Base-by-base conservation (phyloP, 768 basidiomycete species). In the Boletus tomentosulus region DNA sequence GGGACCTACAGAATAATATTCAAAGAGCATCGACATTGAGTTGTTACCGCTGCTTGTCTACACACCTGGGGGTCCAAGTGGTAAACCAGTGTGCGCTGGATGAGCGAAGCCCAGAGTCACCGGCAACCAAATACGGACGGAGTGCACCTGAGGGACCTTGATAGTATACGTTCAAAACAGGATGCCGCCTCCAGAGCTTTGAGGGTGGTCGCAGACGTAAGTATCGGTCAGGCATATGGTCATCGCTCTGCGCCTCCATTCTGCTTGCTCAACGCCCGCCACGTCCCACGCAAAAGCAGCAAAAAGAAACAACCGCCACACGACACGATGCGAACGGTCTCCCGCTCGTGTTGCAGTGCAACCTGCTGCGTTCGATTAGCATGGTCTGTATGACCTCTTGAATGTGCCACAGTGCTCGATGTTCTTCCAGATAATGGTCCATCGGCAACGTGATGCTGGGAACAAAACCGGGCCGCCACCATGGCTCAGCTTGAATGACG, bases 351-450 rank as follows among this genome's bases (percentile, higher is more conserved):
- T 31, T 45, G 33, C 54, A 51, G 46, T 51, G 22, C 25, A 27
- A 27, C 38, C 44, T 24, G 8, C 41, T 30, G 13, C 25, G 33
- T 13, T 13, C 33, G 12, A 34, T 24, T 5, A 72, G 53, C 69
- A 72, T 72, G 8, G 65, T 62, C 38, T 71, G 71, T 50, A 71
- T 54, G 6, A 70, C 65, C 43, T 72, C 69, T 53, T 58, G 54
- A 35, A 70, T 44, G 24, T 70, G 50, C 34, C 41, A 56, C 6
- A 56, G 59, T 2, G 70, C 68, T 25, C 58, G 54, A 19, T 22
- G 22, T 43, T 71, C 68, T 34, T 62, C 63, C 24, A 52, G 1
- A 42, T 51, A 60, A 15, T 28, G 4, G 2, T 15, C 15, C 16
- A 1, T 6, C 8, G 34, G 33, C 13, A 46, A 4, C 12, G 41